Evolutionary conservation across 2,329 filamentous ascomycete genomes (phyloP), one percentile per base, ranked within the genome.

Genomic region (Penicillium sp.): DNA sequence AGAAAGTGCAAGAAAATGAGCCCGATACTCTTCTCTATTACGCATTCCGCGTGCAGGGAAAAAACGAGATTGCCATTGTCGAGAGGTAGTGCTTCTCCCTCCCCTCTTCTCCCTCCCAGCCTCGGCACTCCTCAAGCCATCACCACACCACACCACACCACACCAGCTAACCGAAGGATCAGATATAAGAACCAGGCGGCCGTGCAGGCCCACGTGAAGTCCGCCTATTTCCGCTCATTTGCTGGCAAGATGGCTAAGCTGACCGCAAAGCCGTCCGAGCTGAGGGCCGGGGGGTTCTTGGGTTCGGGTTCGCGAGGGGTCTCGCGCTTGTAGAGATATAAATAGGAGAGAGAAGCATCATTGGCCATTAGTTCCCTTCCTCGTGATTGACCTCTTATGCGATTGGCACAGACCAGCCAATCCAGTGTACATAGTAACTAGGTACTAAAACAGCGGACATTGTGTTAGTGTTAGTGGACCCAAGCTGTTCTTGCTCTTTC

Each of bases 1-100:
- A 65, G 34, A 60, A 68, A 13, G 67, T 71, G 18, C 61, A 68
- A 41, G 63, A 59, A 26, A 58, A 68, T 13, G 69, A 72, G 34
- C 67, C 69, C 7, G 61, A 61, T 17, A 67, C 65, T 7, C 49
- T 71, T 10, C 42, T 65, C 24, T 71, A 70, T 54, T 70, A 69
- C 32, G 60, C 63, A 12, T 60, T 67, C 10, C 46, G 52, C 7
- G 56, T 64, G 12, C 54, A 61, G 21, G 63, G 62, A 12, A 64
- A 64, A 30, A 62, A 67, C 12, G 67, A 69, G 41, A 62, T 72
- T 39, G 59, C 70, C 21, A 60, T 68, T 12, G 60, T 71, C n/a
- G 68, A 71, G 37, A 64, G 65, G 68, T 70, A 49, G 46, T 48
- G 1, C 23, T 20, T 9, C 24, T 17, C 10, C 24, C 7, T n/a